Base-by-base conservation (phyloP, 768 basidiomycete genomes). In the Lyophyllum decastes region DNA sequence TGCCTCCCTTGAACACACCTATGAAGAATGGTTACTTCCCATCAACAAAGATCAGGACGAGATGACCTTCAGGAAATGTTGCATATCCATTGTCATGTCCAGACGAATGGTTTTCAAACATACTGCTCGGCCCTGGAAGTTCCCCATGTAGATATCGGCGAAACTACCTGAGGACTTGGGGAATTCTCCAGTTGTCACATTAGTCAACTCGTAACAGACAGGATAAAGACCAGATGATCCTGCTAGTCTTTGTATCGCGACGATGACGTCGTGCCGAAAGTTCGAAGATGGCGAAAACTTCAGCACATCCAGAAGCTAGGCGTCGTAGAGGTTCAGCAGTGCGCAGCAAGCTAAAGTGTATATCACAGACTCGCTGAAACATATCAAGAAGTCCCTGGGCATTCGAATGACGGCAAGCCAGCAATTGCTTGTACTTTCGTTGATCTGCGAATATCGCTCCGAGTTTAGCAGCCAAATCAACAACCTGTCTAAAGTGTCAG, bases 1-100 rank as follows among this genome's bases (percentile, higher is more conserved):
- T 1, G 53, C 57, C 38, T 62, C 61, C 19, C 47, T 48, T 10
- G 57, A 59, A 46, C 30, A 59, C 9, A 22, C 11, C 61, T 62
- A 38, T 14, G 2, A n/a, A 27, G n/a, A 1, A 16, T 17, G 10
- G 35, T 27, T 34, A 4, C 5, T 10, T 8, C 24, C 19, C 27
- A 30, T 30, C 10, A 7, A 19, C 4, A 19, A 19, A 12, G 17
- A 16, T 11, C 34, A 22, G 7, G 19, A 19, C 9, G 22, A 12
- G 16, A 1, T 11, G 16, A 41, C 40, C 40, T 41, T 41, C n/a
- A 41, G n/a, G 4, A n/a, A 41, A 41, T 19, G 40, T 17, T 19
- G 16, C 7, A 41, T 16, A 5, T 19, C n/a, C 17, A 17, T 19
- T 17, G n/a, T 4, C n/a, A 2, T 41, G 17, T 41, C n/a, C 2